Evolutionary conservation across 805 yeast genomes (phyloP).

Genomic region (Danielia reshetovae): DNA sequence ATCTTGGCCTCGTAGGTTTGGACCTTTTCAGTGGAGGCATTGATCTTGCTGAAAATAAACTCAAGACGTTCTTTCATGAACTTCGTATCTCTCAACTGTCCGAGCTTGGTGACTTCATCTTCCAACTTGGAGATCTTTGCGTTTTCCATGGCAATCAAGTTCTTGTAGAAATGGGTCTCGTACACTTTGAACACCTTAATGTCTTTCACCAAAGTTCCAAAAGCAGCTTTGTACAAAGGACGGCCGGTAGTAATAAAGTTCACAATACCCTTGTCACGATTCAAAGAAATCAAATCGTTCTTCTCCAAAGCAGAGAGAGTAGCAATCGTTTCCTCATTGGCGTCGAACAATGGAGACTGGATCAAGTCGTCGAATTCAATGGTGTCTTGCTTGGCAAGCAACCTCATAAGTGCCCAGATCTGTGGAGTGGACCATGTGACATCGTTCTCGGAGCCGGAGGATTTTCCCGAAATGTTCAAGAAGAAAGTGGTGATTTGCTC

Average conservation of each 20-base stretch:
- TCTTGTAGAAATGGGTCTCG: constrained; percentile 58
- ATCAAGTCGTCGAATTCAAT: constrained; percentile 51
- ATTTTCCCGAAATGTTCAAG: constrained; percentile 24
- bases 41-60: constrained; percentile 66
- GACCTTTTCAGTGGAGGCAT: constrained; percentile 48
- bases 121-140: constrained; percentile 63
- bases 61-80: constrained; percentile 58
- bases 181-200: constrained; percentile 51
- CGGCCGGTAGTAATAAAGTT: constrained; percentile 69
- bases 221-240: constrained; percentile 82
- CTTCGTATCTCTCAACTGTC: constrained; percentile 47
- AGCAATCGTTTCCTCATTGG: constrained; percentile 40
- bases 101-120: constrained; percentile 61
- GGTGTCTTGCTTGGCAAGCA: constrained; percentile 47
- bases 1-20: constrained; percentile 27
- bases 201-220: constrained; percentile 59
- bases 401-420: constrained; percentile 79
- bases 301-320: constrained; percentile 72
- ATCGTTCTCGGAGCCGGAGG: constrained; percentile 15
- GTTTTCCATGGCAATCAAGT: constrained; percentile 55
- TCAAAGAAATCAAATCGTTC: constrained; percentile 66
- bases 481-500: constrained; percentile 86
- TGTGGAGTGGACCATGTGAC: constrained; percentile 70
- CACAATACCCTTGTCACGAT: constrained; percentile 75
- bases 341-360: constrained; percentile 56